phyloP scores from a whole-genome alignment of 345 rosid genomes.

The Dimocarpus longan region DNA sequence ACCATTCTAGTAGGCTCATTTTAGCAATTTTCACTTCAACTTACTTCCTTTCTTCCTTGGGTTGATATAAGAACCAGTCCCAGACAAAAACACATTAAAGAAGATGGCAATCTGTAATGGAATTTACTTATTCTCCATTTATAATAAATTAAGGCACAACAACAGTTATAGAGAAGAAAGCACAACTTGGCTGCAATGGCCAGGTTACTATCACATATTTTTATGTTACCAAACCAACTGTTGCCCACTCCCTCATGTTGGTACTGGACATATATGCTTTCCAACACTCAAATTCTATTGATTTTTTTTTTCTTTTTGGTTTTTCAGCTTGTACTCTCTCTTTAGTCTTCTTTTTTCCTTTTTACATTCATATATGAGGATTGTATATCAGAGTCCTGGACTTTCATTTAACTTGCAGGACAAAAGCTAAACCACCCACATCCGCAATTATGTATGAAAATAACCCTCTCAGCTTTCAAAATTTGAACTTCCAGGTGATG shows the following conservation, averaged over 20 bases:
- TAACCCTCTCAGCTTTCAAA: slow-evolving; percentile 39
- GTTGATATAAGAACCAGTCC: no score
- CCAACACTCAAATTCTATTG: slow-evolving; percentile 22
- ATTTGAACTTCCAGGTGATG: slow-evolving; percentile 14
- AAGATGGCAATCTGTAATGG: background rate
- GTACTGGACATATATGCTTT: slow-evolving; percentile 16
- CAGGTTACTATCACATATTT: slow-evolving; percentile 20
- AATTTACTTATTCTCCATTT: slow-evolving; percentile 21
- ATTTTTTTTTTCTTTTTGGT: background rate
- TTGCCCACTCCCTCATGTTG: slow-evolving; percentile 29
- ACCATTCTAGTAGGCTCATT: no score
- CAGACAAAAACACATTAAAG: background rate
- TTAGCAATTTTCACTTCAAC: no score
- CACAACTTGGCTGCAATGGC: slow-evolving; percentile 11
- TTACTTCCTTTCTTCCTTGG: no score
- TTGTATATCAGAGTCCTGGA: slow-evolving; percentile 22
- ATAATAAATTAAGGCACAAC: slow-evolving; percentile 31
- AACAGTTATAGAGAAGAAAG: slow-evolving; percentile 13
- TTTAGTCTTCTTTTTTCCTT: background rate
- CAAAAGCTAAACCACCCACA: slow-evolving; percentile 19
- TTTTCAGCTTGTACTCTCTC: background rate
- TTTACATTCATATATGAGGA: slow-evolving; percentile 30
- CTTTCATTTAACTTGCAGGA: slow-evolving; percentile 17
- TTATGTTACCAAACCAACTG: slow-evolving; percentile 24
- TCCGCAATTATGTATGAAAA: slow-evolving; percentile 18